These are phyloP conservation scores for Amaranthus hypochondriacus DNA, from an alignment of 148 eudicot species.

Conservation along the genomic window DNA sequence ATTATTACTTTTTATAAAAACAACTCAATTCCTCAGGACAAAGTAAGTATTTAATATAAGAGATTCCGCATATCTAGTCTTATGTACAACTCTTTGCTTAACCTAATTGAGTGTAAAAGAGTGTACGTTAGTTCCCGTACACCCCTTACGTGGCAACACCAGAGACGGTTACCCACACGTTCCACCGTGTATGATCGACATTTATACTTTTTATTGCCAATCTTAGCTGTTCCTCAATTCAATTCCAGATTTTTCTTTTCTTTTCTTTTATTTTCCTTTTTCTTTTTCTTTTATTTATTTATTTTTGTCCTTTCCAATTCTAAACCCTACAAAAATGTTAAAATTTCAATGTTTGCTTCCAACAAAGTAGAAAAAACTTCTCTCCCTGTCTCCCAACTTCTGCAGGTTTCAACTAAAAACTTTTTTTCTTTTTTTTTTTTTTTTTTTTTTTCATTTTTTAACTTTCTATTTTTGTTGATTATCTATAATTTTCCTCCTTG, in stretches of 20 bases:
- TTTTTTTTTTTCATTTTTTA: background rate
- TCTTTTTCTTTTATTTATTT: background rate
- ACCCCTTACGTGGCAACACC: slow-evolving; percentile 8
- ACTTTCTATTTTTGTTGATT: background rate
- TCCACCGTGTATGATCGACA: background rate
- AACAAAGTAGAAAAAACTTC: background rate
- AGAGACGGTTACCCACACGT: background rate
- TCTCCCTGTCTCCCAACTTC: background rate
- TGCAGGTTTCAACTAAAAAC: background rate
- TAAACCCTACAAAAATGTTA: slow-evolving; percentile 6
- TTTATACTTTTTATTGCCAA: background rate
- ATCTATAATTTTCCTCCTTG: too few species aligned
- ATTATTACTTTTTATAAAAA: too few species aligned
- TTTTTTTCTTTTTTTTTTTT: too few species aligned
- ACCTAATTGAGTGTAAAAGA: background rate
- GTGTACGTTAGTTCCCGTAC: slow-evolving; percentile 3
- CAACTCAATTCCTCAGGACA: too few species aligned
- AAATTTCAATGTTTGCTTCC: background rate
- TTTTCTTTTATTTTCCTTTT: background rate
- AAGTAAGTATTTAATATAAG: too few species aligned
- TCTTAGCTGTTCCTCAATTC: slow-evolving; percentile 8
- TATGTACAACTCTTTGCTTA: background rate
- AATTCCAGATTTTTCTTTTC: background rate
- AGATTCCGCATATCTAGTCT: slow-evolving; percentile 4
- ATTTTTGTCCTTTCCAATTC: slow-evolving; percentile 3